Conservation (phyloP, 1,139 yeast genomes). For the Lodderomyces beijingensis region DNA sequence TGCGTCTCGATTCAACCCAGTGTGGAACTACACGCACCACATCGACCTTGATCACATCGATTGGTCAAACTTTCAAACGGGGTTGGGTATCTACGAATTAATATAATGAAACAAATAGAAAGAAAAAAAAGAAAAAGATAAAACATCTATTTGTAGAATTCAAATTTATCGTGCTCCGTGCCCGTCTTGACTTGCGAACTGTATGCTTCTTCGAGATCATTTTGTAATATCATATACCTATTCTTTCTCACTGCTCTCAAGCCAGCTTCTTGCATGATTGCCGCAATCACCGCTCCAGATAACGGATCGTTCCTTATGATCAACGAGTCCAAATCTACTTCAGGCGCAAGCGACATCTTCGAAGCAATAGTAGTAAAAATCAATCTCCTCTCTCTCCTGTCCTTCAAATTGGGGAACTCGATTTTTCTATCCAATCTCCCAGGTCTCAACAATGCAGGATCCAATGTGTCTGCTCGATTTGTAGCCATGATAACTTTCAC, state of each 20-base stretch:
- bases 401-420: slow-evolving; percentile 92
- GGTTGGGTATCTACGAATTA: slow-evolving; percentile 51
- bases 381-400: slow-evolving; percentile 94
- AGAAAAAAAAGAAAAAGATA: slow-evolving; percentile 2
- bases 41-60: slow-evolving; percentile 71
- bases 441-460: slow-evolving; percentile 95
- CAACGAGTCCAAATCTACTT: slow-evolving; percentile 90
- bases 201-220: slow-evolving; percentile 96
- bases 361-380: slow-evolving; percentile 96
- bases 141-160: slow-evolving; percentile 72
- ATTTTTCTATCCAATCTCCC: slow-evolving; percentile 98
- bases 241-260: slow-evolving; percentile 96
- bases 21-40: slow-evolving; percentile 49
- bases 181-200: slow-evolving; percentile 95
- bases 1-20: slow-evolving; percentile 16
- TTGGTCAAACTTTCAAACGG: slow-evolving; percentile 51
- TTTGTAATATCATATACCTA: slow-evolving; percentile 91
- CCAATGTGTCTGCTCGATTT: slow-evolving; percentile 95
- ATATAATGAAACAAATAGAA: slow-evolving; percentile 10
- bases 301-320: slow-evolving; percentile 95
- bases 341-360: slow-evolving; percentile 97
- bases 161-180: slow-evolving; percentile 93
- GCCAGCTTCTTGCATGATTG: slow-evolving; percentile 99
- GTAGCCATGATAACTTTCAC: slow-evolving; percentile 99
- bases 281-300: slow-evolving; percentile 97